A percentile compares a stretch with the other conserved stretches of the same genome.
Evolutionary conservation across 2,329 filamentous ascomycete genomes (phyloP).

Genomic region (Penicillium brasilianum): DNA sequence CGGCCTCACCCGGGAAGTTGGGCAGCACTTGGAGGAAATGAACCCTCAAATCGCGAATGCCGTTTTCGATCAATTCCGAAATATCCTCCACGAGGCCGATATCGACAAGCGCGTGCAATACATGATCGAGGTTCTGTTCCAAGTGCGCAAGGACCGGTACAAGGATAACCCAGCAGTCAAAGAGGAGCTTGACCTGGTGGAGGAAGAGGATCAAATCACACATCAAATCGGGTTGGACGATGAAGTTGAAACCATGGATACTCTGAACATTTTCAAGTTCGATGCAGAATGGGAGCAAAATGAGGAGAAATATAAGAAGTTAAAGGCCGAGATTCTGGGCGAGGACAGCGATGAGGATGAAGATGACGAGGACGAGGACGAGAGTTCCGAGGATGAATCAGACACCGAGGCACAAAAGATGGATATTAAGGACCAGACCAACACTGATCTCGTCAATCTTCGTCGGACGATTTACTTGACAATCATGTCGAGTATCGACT

Average conservation of each 20-base stretch:
- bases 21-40: constrained; percentile 95
- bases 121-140: constrained; percentile 97
- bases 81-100: constrained; percentile 92
- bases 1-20: constrained; percentile 88
- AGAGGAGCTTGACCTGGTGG: constrained; percentile 92
- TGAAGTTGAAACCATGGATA: constrained; percentile 81
- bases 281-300: constrained; percentile 89
- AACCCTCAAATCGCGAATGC: constrained; percentile 82
- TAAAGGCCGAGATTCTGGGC: constrained; percentile 92
- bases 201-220: constrained; percentile 98
- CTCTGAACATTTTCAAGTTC: constrained; percentile 93
- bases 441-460: constrained; percentile 91
- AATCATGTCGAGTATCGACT: constrained; percentile 94
- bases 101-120: constrained; percentile 99
- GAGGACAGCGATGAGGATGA: constrained; percentile 87
- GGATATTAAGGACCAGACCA: constrained; percentile 97
- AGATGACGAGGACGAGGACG: constrained; percentile 63
- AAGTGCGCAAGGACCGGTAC: constrained; percentile 94
- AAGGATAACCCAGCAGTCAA: constrained; percentile 90
- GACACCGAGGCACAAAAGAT: constrained; percentile 79
- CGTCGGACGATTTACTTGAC: constrained; percentile 95
- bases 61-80: constrained; percentile 95
- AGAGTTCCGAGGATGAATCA: constrained; percentile 71
- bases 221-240: constrained; percentile 83
- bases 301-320: constrained; percentile 84